Evolutionary conservation across 2,329 filamentous ascomycete genomes (phyloP), one percentile per base, ranked within the genome.

Genomic region (Conoideocrella luteorostrata): DNA sequence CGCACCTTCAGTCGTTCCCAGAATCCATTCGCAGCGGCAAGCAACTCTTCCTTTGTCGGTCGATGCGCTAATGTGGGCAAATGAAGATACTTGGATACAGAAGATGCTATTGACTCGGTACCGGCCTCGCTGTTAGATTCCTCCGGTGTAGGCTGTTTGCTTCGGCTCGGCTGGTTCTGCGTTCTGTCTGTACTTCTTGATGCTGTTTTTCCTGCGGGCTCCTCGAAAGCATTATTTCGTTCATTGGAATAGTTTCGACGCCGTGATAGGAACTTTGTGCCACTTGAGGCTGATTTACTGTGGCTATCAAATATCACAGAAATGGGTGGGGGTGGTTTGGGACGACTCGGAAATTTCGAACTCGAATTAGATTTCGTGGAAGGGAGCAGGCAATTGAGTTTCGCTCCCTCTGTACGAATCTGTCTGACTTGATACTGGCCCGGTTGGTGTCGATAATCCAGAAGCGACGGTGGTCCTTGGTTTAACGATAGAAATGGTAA

Each of bases 11-110:
- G 66, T 39, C 93, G 80, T 50, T 94, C 84, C 82, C 88, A 93
- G 62, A 97, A 96, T 1, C 90, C 90, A 18, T 82, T 96, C 28
- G 93, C 89, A 4, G 93, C 91, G 17, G 87, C 85, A 28, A 98
- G 72, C 22, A 98, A 75, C 63, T 98, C 93, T 61, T 96, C 90
- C 60, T 95, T 96, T 7, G 84, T 91, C 5, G 93, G 91, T 17
- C 90, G 77, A 68, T 96, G 88, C n/a, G 84, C 80, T 62, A 89
- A 78, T 54, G 86, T 84, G 20, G 75, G 68, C 45, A 80, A 62
- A 56, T 80, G 74, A 7, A 80, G 56, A 52, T 83, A 83, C 52
- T 78, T 79, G 26, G 75, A 78, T 55, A 80, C 63, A 22, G 76
- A 74, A 35, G 69, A 61, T 13, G 71, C 64, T 35, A 77, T 65